Evolutionary conservation across 495 filamentous ascomycete genomes (phyloP).

Genomic region (Lasiosphaeris hirsuta): DNA sequence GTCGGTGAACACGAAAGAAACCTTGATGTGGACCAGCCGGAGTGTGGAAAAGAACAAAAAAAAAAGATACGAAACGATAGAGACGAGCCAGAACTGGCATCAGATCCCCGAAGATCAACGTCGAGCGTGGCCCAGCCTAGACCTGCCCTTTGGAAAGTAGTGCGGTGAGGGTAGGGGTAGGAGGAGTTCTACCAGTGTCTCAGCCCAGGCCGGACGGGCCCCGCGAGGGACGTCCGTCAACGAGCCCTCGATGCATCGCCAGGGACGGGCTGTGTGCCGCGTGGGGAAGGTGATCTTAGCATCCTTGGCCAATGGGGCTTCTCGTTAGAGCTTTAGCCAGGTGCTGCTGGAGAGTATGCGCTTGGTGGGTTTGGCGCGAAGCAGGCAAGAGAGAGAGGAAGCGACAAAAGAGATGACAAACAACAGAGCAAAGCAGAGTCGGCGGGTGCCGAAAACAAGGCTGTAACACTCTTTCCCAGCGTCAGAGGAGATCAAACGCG

Average conservation of each 20-base stretch:
- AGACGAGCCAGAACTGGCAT: slow-evolving; percentile 1
- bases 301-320: no score
- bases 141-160: not conserved
- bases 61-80: slow-evolving; percentile 6
- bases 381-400: slow-evolving; percentile 1
- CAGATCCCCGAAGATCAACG: slow-evolving; percentile 10
- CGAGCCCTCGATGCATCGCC: no score
- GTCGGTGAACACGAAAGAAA: slow-evolving; percentile 1
- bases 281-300: no score
- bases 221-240: slow-evolving; percentile 3
- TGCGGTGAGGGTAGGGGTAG: no score
- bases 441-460: not conserved
- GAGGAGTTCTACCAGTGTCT: slow-evolving; percentile 10
- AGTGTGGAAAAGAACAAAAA: slow-evolving; percentile 1
- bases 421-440: slow-evolving; percentile 8
- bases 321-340: no score
- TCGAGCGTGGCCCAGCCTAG: not conserved
- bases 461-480: slow-evolving; percentile 15
- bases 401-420: slow-evolving; percentile 8
- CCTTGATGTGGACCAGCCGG: slow-evolving; percentile 8
- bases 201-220: not conserved
- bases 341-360: no score
- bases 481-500: slow-evolving; percentile 29
- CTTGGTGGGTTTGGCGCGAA: no score
- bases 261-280: no score